These are phyloP conservation scores for Vaccinium corymbosum DNA, from an alignment of 148 eudicot genomes.

Conservation along the genomic window DNA sequence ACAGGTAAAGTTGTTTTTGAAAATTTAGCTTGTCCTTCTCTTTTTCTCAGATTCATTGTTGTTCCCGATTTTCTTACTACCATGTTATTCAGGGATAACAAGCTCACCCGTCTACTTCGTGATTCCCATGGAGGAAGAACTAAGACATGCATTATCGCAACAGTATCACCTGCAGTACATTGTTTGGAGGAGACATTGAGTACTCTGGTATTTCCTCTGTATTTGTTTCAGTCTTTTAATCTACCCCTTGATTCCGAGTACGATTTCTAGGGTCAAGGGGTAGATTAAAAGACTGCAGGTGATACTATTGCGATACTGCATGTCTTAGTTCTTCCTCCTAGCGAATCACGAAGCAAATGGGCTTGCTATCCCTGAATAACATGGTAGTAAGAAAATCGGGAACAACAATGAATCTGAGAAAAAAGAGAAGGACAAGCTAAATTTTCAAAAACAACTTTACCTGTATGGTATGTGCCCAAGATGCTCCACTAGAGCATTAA, in stretches of 20 bases:
- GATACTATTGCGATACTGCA: conserved; percentile 94
- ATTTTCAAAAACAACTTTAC: conserved; percentile 23
- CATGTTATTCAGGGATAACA: conserved; percentile 61
- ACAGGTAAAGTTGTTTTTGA: conserved; percentile 41
- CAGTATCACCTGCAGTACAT: conserved; percentile 95
- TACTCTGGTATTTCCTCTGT: conserved; percentile 37
- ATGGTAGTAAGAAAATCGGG: background rate
- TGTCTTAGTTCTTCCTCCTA: conserved; percentile 92
- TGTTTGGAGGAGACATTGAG: conserved; percentile 92
- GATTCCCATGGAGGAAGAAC: conserved; percentile 92
- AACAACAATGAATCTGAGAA: background rate
- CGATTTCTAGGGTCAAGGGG: too few relatives aligned
- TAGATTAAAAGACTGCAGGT: conserved; percentile 39
- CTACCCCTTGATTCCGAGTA: too few relatives aligned
- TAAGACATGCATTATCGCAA: conserved; percentile 91
- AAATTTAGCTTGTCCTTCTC: background rate
- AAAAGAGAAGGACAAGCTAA: background rate
- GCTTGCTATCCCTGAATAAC: conserved; percentile 77
- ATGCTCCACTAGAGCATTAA: conserved; percentile 93
- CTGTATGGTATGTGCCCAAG: conserved; percentile 91
- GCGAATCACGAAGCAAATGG: conserved; percentile 79
- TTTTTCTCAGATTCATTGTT: background rate
- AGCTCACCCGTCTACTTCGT: conserved; percentile 86
- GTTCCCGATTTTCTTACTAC: background rate
- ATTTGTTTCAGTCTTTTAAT: too few relatives aligned